Evolutionary conservation across 345 rosid species (phyloP).

Genomic region (Euclidium syriacum): DNA sequence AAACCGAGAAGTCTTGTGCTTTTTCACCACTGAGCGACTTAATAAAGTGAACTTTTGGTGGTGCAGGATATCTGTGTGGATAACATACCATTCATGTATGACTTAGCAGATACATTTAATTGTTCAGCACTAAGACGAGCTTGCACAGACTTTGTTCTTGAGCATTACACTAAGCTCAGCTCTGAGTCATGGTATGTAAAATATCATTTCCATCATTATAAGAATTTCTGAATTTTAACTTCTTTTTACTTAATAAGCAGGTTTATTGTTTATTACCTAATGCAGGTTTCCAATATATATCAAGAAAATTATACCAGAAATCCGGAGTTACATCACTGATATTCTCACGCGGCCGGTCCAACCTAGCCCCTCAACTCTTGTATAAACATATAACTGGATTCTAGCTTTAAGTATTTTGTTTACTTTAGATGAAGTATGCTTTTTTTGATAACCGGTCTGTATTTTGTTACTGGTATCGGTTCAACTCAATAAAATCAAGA

Average conservation of each 20-base stretch:
- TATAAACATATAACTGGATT: conserved; percentile 14
- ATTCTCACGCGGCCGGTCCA: conserved; percentile 36
- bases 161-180: conserved; percentile 49
- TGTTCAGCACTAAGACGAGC: conserved; percentile 54
- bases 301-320: conserved; percentile 48
- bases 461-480: background rate
- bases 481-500: background rate
- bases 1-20: background rate
- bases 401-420: background rate
- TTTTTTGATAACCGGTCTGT: background rate
- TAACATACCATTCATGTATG: conserved; percentile 55
- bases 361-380: conserved; percentile 20
- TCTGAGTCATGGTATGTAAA: conserved; percentile 50
- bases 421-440: background rate
- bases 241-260: background rate
- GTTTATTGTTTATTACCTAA: background rate
- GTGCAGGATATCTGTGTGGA: conserved; percentile 54
- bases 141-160: conserved; percentile 56
- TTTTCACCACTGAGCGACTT: background rate
- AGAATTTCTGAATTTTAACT: background rate
- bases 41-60: background rate
- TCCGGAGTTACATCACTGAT: conserved; percentile 36
- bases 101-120: conserved; percentile 59
- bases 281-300: conserved; percentile 49
- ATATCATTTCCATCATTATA: background rate